Conservation (phyloP, 2,329 filamentous ascomycete genomes). For the Fusarium longipes region DNA sequence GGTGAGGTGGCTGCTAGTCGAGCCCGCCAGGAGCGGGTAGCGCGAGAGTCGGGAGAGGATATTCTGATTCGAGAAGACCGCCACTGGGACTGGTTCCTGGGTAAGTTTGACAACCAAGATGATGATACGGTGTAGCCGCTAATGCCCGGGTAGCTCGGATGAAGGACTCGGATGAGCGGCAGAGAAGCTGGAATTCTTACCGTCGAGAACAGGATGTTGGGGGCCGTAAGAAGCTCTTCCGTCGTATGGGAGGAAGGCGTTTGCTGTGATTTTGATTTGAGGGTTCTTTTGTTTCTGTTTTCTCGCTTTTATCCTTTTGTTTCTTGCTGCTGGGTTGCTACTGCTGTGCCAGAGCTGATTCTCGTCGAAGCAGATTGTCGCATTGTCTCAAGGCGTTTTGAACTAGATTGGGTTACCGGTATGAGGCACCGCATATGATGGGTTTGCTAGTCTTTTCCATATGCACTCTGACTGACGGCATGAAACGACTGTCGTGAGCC, state of each 20-base stretch:
- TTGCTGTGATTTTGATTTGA: slow-evolving; percentile 36
- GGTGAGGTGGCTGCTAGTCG: slow-evolving; percentile 71
- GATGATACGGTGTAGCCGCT: slow-evolving; percentile 4
- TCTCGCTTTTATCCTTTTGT: background rate
- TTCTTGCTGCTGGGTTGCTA: slow-evolving; percentile 35
- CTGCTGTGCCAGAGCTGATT: slow-evolving; percentile 28
- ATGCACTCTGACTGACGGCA: slow-evolving; percentile 17
- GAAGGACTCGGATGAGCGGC: slow-evolving; percentile 62
- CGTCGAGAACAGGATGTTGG: slow-evolving; percentile 50
- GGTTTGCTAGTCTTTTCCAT: slow-evolving; percentile 27
- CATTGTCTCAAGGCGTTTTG: slow-evolving; percentile 45
- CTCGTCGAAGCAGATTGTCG: slow-evolving; percentile 43
- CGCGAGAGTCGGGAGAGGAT: slow-evolving; percentile 66
- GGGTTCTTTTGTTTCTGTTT: background rate
- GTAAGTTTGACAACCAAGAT: slow-evolving; percentile 54
- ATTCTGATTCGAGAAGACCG: slow-evolving; percentile 67
- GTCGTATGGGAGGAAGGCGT: slow-evolving; percentile 54
- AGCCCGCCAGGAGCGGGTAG: slow-evolving; percentile 67
- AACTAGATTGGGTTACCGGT: slow-evolving; percentile 39
- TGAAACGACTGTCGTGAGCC: slow-evolving; percentile 13
- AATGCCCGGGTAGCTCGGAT: slow-evolving; percentile 58
- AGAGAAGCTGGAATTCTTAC: slow-evolving; percentile 59
- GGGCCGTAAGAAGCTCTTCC: slow-evolving; percentile 54
- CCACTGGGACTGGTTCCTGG: slow-evolving; percentile 70
- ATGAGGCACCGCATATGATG: slow-evolving; percentile 22